Conservation (phyloP, 1,284 basidiomycete species). For the Ganoderma multipileum region DNA sequence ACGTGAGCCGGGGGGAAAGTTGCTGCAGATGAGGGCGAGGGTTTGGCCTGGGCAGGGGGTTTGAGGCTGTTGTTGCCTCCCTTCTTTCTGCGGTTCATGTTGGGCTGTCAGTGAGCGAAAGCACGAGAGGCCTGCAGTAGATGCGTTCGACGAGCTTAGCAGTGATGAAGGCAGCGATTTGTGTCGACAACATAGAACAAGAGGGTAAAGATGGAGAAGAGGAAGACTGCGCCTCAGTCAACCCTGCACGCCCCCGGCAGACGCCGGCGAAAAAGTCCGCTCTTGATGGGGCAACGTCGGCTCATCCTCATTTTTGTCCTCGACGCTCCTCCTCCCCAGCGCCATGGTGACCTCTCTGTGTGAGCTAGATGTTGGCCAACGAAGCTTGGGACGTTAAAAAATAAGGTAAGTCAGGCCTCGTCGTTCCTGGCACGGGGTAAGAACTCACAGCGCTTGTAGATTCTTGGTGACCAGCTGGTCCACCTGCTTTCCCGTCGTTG, state of each 20-base stretch:
- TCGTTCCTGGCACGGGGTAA: background rate
- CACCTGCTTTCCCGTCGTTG: background rate
- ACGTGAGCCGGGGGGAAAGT: constrained; percentile 7
- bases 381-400: background rate
- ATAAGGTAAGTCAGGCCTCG: background rate
- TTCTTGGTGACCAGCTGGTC: background rate
- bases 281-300: constrained; percentile 13
- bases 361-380: background rate
- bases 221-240: constrained; percentile 17
- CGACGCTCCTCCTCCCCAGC: constrained; percentile 3
- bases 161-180: constrained; percentile 29
- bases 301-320: constrained; percentile 13
- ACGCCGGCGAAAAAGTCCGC: constrained; percentile 25
- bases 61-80: constrained; percentile 20
- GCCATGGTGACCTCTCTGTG: background rate
- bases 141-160: constrained; percentile 26
- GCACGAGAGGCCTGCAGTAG: constrained; percentile 25
- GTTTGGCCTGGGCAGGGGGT: constrained; percentile 28
- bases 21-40: background rate
- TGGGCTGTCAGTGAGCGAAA: constrained; percentile 14
- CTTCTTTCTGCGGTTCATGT: constrained; percentile 31
- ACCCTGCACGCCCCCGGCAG: constrained; percentile 24
- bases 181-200: constrained; percentile 32
- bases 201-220: constrained; percentile 15
- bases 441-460: constrained; percentile 7